Conservation (phyloP, 78 protist genomes). For the Planoprotostelium fungivorum region DNA sequence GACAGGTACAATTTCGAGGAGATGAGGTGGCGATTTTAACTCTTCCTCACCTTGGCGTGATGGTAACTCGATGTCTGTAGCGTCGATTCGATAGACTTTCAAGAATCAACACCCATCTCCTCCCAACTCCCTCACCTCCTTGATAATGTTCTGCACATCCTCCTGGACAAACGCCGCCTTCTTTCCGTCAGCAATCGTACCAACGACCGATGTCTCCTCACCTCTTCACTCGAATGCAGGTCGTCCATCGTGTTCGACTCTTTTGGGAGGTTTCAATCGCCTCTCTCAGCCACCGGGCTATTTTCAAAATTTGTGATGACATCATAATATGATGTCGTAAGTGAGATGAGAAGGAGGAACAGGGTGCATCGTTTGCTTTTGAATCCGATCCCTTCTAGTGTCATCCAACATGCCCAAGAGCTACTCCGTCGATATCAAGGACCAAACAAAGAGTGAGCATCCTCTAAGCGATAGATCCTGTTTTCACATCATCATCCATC, state of each 20-base stretch:
- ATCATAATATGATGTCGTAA: neutral
- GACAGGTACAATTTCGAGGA: no score
- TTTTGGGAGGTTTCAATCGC: neutral
- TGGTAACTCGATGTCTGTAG: neutral
- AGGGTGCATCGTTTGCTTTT: neutral
- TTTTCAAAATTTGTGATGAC: neutral
- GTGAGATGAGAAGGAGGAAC: no score
- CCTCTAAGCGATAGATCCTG: neutral
- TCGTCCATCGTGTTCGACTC: neutral
- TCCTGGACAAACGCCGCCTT: neutral
- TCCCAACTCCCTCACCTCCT: neutral
- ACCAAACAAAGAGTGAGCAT: slow-evolving; percentile 12
- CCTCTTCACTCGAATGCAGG: neutral
- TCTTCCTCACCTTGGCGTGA: slow-evolving; percentile 26
- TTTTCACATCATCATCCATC: neutral
- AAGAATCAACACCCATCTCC: neutral
- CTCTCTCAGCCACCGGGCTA: neutral
- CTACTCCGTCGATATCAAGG: neutral
- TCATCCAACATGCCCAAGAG: slow-evolving; percentile 2
- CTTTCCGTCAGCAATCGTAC: neutral
- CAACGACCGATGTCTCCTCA: neutral
- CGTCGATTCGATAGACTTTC: slow-evolving; percentile 14
- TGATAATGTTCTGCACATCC: neutral
- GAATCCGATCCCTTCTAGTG: neutral
- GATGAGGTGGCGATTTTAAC: neutral